phyloP scores from a whole-genome alignment of 805 yeast genomes.

The Kregervanrija fluxuum region DNA sequence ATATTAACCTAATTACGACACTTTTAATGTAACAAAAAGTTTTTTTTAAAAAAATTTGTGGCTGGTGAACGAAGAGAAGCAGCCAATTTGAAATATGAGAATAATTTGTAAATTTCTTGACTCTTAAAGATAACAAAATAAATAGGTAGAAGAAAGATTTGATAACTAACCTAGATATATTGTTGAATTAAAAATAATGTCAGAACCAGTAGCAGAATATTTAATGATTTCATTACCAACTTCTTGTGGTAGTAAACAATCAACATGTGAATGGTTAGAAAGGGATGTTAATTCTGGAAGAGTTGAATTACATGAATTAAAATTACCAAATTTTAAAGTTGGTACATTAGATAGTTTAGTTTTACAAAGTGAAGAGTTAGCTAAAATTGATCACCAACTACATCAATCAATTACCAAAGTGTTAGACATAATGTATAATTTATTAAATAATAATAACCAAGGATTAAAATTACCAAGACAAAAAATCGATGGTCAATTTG shows the following conservation, averaged over 20 bases:
- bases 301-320: conserved; percentile 48
- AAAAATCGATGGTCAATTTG: conserved; percentile 5
- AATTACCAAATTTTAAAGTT: conserved; percentile 81
- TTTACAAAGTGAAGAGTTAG: conserved; percentile 82
- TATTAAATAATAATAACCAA: conserved; percentile 17
- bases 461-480: conserved; percentile 16
- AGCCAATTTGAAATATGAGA: no score
- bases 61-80: no score
- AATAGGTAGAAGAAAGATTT: background rate
- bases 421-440: conserved; percentile 57
- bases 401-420: conserved; percentile 62
- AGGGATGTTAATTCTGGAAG: conserved; percentile 48
- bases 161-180: conserved; percentile 1
- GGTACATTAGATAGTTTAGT: conserved; percentile 92
- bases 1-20: background rate
- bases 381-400: conserved; percentile 76
- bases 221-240: conserved; percentile 25
- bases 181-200: conserved; percentile 10
- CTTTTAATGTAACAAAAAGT: background rate
- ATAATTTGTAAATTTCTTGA: no score
- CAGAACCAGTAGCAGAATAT: conserved; percentile 18
- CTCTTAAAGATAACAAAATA: background rate
- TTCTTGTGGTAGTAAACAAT: conserved; percentile 23
- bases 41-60: no score
- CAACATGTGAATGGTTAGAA: conserved; percentile 43